Percentiles rank a stretch among this genome's conserved stretches.
Conservation (phyloP, 306 rosid genomes). For the Hippophae tibetana region DNA sequence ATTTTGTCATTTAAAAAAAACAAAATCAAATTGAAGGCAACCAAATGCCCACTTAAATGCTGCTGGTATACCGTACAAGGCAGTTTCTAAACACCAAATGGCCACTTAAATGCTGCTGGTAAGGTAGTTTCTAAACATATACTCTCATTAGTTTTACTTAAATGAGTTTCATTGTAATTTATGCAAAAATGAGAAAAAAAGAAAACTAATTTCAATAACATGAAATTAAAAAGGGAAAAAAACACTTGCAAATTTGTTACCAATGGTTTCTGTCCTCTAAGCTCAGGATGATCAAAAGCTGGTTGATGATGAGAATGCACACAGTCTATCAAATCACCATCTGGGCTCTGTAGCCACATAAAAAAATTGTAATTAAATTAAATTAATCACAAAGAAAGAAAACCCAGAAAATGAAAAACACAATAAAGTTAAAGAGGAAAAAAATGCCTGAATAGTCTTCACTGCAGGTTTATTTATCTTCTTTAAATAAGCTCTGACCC, state of each 20-base stretch:
- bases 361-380: conserved; percentile 8
- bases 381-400: not conserved
- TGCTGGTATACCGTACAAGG: too few relatives aligned
- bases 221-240: too few relatives aligned
- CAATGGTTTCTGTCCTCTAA: conserved; percentile 73
- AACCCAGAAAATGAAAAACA: not conserved
- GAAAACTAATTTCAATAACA: too few relatives aligned
- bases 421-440: not conserved
- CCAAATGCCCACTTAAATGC: too few relatives aligned
- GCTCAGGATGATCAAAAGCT: conserved; percentile 81
- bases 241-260: conserved; percentile 25
- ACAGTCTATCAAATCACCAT: conserved; percentile 93
- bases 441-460: conserved; percentile 74
- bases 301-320: conserved; percentile 77
- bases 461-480: conserved; percentile 76
- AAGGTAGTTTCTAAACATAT: too few relatives aligned
- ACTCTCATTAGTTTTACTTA: too few relatives aligned
- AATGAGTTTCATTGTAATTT: not conserved
- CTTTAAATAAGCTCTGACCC: conserved; percentile 37
- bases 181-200: not conserved
- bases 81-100: too few relatives aligned
- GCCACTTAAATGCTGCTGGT: too few relatives aligned
- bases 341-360: conserved; percentile 64
- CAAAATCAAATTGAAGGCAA: too few relatives aligned
- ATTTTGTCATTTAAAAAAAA: too few relatives aligned